Percentiles rank a stretch among this genome's conserved stretches.
These are phyloP conservation scores for Xylaria sp. DNA, from an alignment of 2,329 filamentous ascomycete species.

Conservation along the genomic window DNA sequence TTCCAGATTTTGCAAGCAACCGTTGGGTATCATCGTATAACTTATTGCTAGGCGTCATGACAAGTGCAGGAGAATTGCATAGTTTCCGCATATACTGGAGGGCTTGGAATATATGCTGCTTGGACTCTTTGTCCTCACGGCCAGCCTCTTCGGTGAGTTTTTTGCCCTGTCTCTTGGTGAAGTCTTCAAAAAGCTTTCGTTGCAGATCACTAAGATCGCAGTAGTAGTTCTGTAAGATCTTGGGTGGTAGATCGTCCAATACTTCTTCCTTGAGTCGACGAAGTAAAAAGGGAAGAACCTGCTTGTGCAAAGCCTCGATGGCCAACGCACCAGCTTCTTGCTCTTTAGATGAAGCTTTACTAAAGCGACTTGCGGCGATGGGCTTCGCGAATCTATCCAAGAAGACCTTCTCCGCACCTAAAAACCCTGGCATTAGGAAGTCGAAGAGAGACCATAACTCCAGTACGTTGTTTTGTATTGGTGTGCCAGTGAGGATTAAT, in stretches of 20 bases:
- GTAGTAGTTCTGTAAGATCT: slow-evolving; percentile 99
- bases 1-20: slow-evolving; percentile 80
- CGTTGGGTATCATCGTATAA: slow-evolving; percentile 89
- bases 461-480: slow-evolving; percentile 95
- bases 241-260: slow-evolving; percentile 92
- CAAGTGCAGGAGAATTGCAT: slow-evolving; percentile 95
- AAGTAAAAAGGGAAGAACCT: slow-evolving; percentile 94
- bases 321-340: slow-evolving; percentile 96
- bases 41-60: slow-evolving; percentile 93
- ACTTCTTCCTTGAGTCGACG: slow-evolving; percentile 98
- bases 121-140: slow-evolving; percentile 88
- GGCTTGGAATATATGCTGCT: slow-evolving; percentile 99
- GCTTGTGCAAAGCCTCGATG: slow-evolving; percentile 98
- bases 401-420: slow-evolving; percentile 95
- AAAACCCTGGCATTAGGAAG: slow-evolving; percentile 98
- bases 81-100: slow-evolving; percentile 99
- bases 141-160: slow-evolving; percentile 86
- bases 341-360: slow-evolving; percentile 97
- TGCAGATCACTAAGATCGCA: slow-evolving; percentile 97
- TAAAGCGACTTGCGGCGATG: slow-evolving; percentile 92
- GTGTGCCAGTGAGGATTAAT: slow-evolving; percentile 94
- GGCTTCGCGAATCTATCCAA: slow-evolving; percentile 94
- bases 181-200: slow-evolving; percentile 95
- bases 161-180: slow-evolving; percentile 92
- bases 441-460: slow-evolving; percentile 99